Evolutionary conservation across 1,139 yeast species (phyloP).

Genomic region (Yamadazyma blattariae): DNA sequence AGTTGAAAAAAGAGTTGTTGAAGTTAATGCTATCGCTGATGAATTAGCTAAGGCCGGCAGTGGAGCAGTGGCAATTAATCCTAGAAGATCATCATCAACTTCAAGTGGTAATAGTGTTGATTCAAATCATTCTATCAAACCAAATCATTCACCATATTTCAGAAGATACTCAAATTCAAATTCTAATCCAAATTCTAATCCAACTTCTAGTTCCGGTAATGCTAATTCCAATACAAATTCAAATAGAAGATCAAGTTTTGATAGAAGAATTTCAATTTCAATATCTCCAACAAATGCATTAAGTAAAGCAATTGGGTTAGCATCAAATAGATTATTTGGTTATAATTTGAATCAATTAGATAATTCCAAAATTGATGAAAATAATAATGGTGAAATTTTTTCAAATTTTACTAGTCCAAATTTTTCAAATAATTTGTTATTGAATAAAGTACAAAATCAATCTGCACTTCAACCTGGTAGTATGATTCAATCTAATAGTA

Average conservation of each 20-base stretch:
- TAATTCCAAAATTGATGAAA: slow-evolving; percentile 4
- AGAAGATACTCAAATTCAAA: slow-evolving; percentile 28
- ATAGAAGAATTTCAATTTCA: slow-evolving; percentile 62
- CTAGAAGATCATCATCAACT: slow-evolving; percentile 12
- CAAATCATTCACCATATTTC: slow-evolving; percentile 12
- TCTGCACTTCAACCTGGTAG: slow-evolving; percentile 14
- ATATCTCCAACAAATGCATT: slow-evolving; percentile 88
- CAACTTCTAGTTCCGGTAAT: slow-evolving; percentile 47
- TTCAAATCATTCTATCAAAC: slow-evolving; percentile 11
- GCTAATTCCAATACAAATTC: slow-evolving; percentile 51
- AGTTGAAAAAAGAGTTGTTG: slow-evolving; percentile 90
- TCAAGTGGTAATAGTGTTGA: slow-evolving; percentile 15
- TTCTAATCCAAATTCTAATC: slow-evolving; percentile 40
- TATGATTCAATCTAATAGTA: slow-evolving; percentile 5
- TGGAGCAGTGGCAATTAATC: slow-evolving; percentile 48
- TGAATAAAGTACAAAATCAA: slow-evolving; percentile 11
- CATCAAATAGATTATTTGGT: slow-evolving; percentile 86
- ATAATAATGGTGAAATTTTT: not conserved
- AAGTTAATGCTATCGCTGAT: slow-evolving; percentile 93
- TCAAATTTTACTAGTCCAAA: slow-evolving; percentile 18
- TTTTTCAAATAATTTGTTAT: slow-evolving; percentile 35
- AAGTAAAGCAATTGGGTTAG: slow-evolving; percentile 82
- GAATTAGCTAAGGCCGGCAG: slow-evolving; percentile 73
- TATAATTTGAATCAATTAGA: slow-evolving; percentile 7
- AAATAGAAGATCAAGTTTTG: slow-evolving; percentile 51